A percentile compares a stretch with the other conserved stretches of the same genome.
Conservation (phyloP, 768 basidiomycete species). For the Hericium rajendrae region DNA sequence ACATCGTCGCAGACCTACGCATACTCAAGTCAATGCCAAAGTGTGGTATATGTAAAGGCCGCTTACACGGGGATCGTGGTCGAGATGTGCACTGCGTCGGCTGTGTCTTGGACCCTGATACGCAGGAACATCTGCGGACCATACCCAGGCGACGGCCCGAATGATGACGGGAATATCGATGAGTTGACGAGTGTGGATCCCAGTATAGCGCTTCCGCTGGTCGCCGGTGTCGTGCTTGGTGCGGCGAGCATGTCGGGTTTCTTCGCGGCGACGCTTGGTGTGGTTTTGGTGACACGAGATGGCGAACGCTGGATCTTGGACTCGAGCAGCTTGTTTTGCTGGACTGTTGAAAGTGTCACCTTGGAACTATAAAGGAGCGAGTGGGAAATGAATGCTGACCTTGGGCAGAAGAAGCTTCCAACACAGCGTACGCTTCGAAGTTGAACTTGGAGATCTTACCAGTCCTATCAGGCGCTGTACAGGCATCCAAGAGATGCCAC, state of each 20-base stretch:
- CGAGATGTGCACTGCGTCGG: conserved; percentile 75
- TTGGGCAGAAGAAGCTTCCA: conserved; percentile 66
- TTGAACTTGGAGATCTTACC: conserved; percentile 83
- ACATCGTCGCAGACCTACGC: conserved; percentile 78
- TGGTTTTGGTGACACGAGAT: conserved; percentile 37
- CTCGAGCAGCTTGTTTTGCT: conserved; percentile 76
- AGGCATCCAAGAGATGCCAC: background rate
- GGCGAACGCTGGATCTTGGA: conserved; percentile 75
- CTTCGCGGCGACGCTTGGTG: conserved; percentile 38
- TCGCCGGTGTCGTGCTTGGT: conserved; percentile 12
- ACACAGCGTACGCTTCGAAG: conserved; percentile 81
- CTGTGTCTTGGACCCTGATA: conserved; percentile 70
- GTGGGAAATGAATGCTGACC: conserved; percentile 27
- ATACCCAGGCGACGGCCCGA: conserved; percentile 60
- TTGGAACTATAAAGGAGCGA: background rate
- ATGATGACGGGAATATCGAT: conserved; percentile 43
- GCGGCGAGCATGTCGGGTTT: conserved; percentile 34
- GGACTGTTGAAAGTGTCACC: conserved; percentile 27
- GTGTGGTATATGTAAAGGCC: background rate
- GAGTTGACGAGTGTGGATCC: conserved; percentile 23
- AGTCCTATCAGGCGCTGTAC: conserved; percentile 80
- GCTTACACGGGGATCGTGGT: conserved; percentile 89
- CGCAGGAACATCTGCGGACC: conserved; percentile 80
- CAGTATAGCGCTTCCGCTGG: conserved; percentile 14
- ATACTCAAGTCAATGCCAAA: background rate